These are phyloP conservation scores for Boletus barrowsii DNA, from an alignment of 768 basidiomycete species.

Conservation along the genomic window DNA sequence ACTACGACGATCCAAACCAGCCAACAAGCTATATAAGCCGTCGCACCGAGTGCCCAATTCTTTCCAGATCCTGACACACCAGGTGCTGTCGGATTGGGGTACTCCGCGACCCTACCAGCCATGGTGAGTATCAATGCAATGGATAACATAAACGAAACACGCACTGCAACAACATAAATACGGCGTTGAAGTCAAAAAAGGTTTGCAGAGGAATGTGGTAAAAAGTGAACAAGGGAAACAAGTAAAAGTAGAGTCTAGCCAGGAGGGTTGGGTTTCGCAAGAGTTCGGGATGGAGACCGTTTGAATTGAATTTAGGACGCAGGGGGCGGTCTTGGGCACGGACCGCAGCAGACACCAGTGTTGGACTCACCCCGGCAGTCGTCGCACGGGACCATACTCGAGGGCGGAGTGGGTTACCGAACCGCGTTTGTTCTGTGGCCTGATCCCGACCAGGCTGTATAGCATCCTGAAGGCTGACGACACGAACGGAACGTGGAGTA, in stretches of 20 bases:
- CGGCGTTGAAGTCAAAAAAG: constrained; percentile 87
- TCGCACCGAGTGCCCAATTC: constrained; percentile 79
- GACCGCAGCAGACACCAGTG: constrained; percentile 40
- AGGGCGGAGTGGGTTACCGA: constrained; percentile 39
- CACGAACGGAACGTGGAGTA: constrained; percentile 78
- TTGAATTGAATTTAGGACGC: constrained; percentile 65
- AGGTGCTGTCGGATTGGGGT: constrained; percentile 66
- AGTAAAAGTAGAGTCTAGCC: constrained; percentile 60
- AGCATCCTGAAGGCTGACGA: constrained; percentile 66
- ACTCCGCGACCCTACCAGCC: constrained; percentile 60
- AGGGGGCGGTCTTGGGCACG: constrained; percentile 35
- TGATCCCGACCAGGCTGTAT: constrained; percentile 41
- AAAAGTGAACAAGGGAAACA: constrained; percentile 69
- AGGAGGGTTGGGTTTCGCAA: constrained; percentile 56
- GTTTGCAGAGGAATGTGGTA: constrained; percentile 73
- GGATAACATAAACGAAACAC: constrained; percentile 32
- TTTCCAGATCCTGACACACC: constrained; percentile 68
- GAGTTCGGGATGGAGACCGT: constrained; percentile 64
- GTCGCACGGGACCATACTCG: constrained; percentile 61
- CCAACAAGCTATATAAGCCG: constrained; percentile 85
- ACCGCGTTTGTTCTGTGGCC: constrained; percentile 49
- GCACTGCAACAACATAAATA: constrained; percentile 80
- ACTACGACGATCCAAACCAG: constrained; percentile 68
- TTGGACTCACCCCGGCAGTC: constrained; percentile 41
- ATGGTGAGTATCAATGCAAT: constrained; percentile 11